A percentile compares a stretch with the other conserved stretches of the same genome.
Evolutionary conservation across 164 flowering plant genomes (phyloP).

Genomic region (Saururus chinensis): DNA sequence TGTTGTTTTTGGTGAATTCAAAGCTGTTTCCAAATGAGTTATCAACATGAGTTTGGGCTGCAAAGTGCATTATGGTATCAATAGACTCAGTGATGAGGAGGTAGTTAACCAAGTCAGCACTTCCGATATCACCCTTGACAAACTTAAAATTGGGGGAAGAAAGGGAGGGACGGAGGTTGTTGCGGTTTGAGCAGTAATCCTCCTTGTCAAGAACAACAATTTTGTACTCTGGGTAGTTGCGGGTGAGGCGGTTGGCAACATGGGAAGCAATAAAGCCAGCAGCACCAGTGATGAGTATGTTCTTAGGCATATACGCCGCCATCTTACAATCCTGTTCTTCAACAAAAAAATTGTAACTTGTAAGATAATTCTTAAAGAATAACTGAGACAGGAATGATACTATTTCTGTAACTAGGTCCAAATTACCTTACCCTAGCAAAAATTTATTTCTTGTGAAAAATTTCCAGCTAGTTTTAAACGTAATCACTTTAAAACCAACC

Average conservation of each 20-base stretch:
- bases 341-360: no score
- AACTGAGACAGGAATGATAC: no score
- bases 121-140: conserved; percentile 71
- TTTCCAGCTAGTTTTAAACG: no score
- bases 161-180: conserved; percentile 54
- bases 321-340: not conserved
- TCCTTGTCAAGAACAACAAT: conserved; percentile 78
- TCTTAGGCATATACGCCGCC: conserved; percentile 39
- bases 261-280: conserved; percentile 81
- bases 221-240: conserved; percentile 62
- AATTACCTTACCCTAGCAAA: no score
- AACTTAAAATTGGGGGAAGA: conserved; percentile 66
- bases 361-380: no score
- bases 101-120: conserved; percentile 73
- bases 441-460: no score
- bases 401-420: no score
- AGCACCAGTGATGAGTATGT: conserved; percentile 72
- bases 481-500: no score
- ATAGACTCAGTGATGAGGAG: conserved; percentile 64
- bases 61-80: conserved; percentile 81
- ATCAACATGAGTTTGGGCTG: conserved; percentile 76
- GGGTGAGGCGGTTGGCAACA: conserved; percentile 55
- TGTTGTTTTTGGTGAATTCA: conserved; percentile 75
- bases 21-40: conserved; percentile 78
- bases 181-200: conserved; percentile 64